Base-by-base conservation (phyloP, 352 stramenopile species). In the Pythium dissimile region DNA sequence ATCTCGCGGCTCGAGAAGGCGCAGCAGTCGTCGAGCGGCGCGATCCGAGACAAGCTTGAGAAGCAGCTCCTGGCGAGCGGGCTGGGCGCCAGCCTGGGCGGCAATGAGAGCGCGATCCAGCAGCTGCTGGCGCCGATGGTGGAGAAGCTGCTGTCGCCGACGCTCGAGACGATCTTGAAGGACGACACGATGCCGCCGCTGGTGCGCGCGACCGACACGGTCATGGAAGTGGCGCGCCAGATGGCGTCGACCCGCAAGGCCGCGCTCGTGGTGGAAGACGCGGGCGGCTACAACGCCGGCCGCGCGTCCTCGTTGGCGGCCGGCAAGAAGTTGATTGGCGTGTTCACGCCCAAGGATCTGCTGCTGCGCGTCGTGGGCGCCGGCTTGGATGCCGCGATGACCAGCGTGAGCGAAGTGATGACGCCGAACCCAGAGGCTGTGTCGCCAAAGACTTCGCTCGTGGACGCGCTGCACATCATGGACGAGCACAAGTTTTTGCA, bases 281-380 rank as follows among this genome's bases (percentile, higher is more conserved):
- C 30, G 1, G 55, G 21, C 34, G 41, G 37, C 43, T 52, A 45
- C 32, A 62, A 54, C 28, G 26, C 18, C 1, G 46, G 42, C 20
- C 46, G 56, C 20, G 48, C 70, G 16, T 54, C 84, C 51, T 54
- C 70, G 42, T 67, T 69, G 21, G 60, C 61, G 1, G 67, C 67
- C 31, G 83, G 80, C 7, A 94, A 94, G 72, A 66, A 79, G 18
- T 67, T 99, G 15, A 78, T 98, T 39, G 97, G 97, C 59, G 97
- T 99, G 51, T 98, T 99, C 63, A 98, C 95, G 0, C 97, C 97
- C 5, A 99, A 99, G 71, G 97, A 99, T 75, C 72, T 99, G 63
- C 86, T 99, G 69, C 87, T 95, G 16, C 84, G 96, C 32, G 96
- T 98, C 13, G 84, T 98, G 54, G 92, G 94, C 6, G 95, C 93